Evolutionary conservation across 1,139 yeast genomes (phyloP).

Genomic region (Kurtzmaniella natalensis): DNA sequence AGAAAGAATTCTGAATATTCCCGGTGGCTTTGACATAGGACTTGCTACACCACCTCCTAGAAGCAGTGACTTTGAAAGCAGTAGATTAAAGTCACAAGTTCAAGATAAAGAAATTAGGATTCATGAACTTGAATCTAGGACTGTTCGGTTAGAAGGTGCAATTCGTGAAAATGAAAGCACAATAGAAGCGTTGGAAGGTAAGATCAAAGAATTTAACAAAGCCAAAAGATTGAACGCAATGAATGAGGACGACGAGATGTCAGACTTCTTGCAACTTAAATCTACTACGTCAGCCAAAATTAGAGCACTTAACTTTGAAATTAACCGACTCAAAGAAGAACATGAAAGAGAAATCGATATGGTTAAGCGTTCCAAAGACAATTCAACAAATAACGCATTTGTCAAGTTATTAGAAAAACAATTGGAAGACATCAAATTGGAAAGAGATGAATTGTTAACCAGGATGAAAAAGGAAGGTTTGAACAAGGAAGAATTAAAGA

Average conservation of each 20-base stretch:
- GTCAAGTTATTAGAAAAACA: slow-evolving; percentile 31
- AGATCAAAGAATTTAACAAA: slow-evolving; percentile 22
- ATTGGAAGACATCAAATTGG: slow-evolving; percentile 26
- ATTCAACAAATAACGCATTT: slow-evolving; percentile 13
- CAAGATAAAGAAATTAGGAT: slow-evolving; percentile 14
- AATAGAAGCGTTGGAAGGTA: slow-evolving; percentile 24
- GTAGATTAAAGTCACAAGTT: slow-evolving; percentile 3
- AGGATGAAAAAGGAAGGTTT: slow-evolving; percentile 13
- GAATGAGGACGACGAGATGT: slow-evolving; percentile 28
- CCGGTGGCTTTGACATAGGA: background rate
- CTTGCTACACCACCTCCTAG: background rate
- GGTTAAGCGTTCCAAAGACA: slow-evolving; percentile 19
- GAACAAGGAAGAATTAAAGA: slow-evolving; percentile 10
- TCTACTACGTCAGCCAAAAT: slow-evolving; percentile 31
- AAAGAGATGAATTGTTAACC: slow-evolving; percentile 18
- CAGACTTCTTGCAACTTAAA: slow-evolving; percentile 26
- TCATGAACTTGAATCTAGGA: slow-evolving; percentile 18
- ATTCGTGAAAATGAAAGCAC: slow-evolving; percentile 29
- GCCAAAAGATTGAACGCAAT: slow-evolving; percentile 16
- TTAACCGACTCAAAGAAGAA: slow-evolving; percentile 28
- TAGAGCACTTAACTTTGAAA: slow-evolving; percentile 31
- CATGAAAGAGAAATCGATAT: slow-evolving; percentile 27
- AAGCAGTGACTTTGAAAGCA: background rate
- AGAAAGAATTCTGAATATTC: slow-evolving; percentile 69
- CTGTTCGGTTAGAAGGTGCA: slow-evolving; percentile 20